These are phyloP conservation scores for Periconia sp. DNA, from an alignment of 2,329 filamentous ascomycete species.

Conservation along the genomic window DNA sequence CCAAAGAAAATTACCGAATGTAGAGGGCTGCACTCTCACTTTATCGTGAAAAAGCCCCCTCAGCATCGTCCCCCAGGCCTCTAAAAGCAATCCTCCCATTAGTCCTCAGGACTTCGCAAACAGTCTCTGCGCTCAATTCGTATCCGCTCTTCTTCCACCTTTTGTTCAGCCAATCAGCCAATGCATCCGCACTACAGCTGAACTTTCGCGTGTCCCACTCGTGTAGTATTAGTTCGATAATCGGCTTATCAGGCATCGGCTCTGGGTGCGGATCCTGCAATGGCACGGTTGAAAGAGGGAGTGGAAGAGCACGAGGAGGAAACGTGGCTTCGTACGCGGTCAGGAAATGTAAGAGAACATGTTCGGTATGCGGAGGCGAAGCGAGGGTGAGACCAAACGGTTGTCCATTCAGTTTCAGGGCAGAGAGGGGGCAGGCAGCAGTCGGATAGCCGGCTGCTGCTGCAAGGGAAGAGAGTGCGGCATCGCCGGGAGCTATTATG, in stretches of 20 bases:
- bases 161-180: slow-evolving; percentile 43
- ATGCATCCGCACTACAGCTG: slow-evolving; percentile 38
- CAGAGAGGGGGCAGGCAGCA: slow-evolving; percentile 40
- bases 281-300: slow-evolving; percentile 35
- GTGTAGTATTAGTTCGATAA: slow-evolving; percentile 40
- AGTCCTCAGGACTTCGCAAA: slow-evolving; percentile 42
- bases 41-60: slow-evolving; percentile 35
- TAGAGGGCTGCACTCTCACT: background rate
- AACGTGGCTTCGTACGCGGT: slow-evolving; percentile 45
- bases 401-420: slow-evolving; percentile 43
- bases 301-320: slow-evolving; percentile 36
- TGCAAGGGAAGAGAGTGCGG: slow-evolving; percentile 41
- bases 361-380: slow-evolving; percentile 39
- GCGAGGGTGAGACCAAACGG: slow-evolving; percentile 43
- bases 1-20: background rate
- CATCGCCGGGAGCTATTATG: slow-evolving; percentile 42
- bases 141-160: slow-evolving; percentile 44
- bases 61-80: slow-evolving; percentile 41
- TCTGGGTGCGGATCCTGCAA: slow-evolving; percentile 32
- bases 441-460: slow-evolving; percentile 45
- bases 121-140: slow-evolving; percentile 39
- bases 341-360: slow-evolving; percentile 42
- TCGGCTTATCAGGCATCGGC: slow-evolving; percentile 38
- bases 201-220: slow-evolving; percentile 43
- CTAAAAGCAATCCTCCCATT: slow-evolving; percentile 43